Evolutionary conservation across 164 flowering plant species (phyloP).

Genomic region (Vitis riparia): DNA sequence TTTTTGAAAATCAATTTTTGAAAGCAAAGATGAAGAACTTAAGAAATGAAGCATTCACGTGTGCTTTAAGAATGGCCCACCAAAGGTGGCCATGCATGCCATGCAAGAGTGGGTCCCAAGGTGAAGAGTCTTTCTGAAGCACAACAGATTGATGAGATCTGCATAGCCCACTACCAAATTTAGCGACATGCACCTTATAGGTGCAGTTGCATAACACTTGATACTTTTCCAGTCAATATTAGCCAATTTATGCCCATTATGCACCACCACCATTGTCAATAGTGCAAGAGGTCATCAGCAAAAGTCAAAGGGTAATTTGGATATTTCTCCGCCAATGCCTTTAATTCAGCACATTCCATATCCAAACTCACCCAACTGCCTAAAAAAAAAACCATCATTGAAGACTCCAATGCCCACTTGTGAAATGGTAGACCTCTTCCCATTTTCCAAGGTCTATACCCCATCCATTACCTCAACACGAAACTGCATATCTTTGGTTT

Average conservation of each 20-base stretch:
- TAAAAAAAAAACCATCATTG: slow-evolving; percentile 38
- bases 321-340: slow-evolving; percentile 60
- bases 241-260: slow-evolving; percentile 42
- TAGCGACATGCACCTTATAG: slow-evolving; percentile 74
- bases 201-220: slow-evolving; percentile 70
- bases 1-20: too few species aligned
- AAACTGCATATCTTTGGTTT: too few species aligned
- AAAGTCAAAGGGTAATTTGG: slow-evolving; percentile 76
- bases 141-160: slow-evolving; percentile 75
- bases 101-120: too few species aligned
- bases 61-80: too few species aligned
- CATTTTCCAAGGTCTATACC: too few species aligned
- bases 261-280: slow-evolving; percentile 56
- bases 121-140: slow-evolving; percentile 37
- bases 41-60: too few species aligned
- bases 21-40: too few species aligned
- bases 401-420: too few species aligned
- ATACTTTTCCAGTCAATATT: slow-evolving; percentile 52
- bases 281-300: slow-evolving; percentile 79
- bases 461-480: too few species aligned
- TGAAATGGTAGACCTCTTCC: too few species aligned
- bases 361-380: slow-evolving; percentile 81
- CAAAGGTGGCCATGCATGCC: too few species aligned
- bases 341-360: slow-evolving; percentile 58
- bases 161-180: slow-evolving; percentile 79